Conservation (phyloP, 768 basidiomycete genomes). For the Tulasnella calospora region DNA sequence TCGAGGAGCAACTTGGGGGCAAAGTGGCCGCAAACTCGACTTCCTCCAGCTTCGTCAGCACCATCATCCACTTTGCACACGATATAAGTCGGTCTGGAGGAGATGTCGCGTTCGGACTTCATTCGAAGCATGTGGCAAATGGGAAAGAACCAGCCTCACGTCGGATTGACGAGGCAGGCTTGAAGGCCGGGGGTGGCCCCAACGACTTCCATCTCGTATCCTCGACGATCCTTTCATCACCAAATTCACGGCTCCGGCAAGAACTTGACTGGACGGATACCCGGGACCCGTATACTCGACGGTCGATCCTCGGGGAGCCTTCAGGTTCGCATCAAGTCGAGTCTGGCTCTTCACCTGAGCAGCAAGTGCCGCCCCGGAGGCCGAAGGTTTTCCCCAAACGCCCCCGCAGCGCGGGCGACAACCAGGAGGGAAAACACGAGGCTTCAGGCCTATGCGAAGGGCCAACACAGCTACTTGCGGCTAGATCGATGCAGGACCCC, state of each 20-base stretch:
- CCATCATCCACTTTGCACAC: background rate
- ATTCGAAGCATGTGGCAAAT: background rate
- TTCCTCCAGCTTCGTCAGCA: background rate
- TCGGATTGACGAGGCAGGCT: background rate
- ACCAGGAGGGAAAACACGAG: no score
- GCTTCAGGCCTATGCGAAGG: background rate
- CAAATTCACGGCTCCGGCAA: background rate
- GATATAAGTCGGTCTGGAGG: background rate
- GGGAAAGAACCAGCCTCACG: background rate
- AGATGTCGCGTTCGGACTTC: background rate
- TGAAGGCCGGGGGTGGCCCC: background rate
- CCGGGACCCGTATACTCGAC: background rate
- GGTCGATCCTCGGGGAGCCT: background rate
- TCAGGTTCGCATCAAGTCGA: background rate
- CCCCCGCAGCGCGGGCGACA: background rate
- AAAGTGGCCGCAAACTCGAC: background rate
- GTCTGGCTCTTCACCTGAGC: background rate
- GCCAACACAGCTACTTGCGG: background rate
- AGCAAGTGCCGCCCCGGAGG: background rate
- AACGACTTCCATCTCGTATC: background rate
- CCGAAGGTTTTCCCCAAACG: background rate
- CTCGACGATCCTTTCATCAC: background rate
- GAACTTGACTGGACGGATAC: background rate
- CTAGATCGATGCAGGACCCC: background rate
- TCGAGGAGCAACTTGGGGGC: background rate